Base-by-base conservation (phyloP, 2,329 filamentous ascomycete species). In the Ophiostoma sp. region DNA sequence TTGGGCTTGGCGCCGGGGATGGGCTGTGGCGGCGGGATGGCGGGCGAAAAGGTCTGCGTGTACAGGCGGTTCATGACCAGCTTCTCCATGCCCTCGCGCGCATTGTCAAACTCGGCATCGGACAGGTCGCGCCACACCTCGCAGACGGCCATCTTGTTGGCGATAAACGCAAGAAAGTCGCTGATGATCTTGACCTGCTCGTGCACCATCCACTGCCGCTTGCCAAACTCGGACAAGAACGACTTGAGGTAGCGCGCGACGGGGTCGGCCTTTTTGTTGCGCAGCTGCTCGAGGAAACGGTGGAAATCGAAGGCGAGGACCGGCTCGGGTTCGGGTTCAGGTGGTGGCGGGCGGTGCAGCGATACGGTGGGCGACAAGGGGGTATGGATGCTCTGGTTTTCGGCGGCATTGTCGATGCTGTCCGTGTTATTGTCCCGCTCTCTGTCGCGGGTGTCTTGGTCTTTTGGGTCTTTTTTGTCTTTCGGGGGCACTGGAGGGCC, bases 191-290 rank as follows among this genome's bases (percentile, higher is more conserved):
- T 99, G 78, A 98, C 95, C 79, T 99, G 95, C 80, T 99, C 95
- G 78, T 99, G 95, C 7, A 97, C 95, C 92, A 97, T 96, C 95
- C 95, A 99, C 79, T 98, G 95, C 75, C 94, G 92, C 82, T 98
- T 99, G 48, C 89, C 92, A 80, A 99, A 99, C 79, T 99, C 96
- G 67, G 88, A 89, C 39, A 99, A 82, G 76, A 99, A 99, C 0
- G 95, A 98, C 74, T 96, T 92, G 65, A 99, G 84, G 77, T 97
- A 99, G 73, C 94, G 91, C 5, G 96, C 96, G 1, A 99, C 94
- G 0, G 96, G 95, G 76, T 99, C 96, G n/a, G 95, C 96, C 71
- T 96, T 97, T 74, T 94, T 92, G 80, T 99, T 95, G 72, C 95
- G 90, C 41, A 99, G 83, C 79, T 99, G 95, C 78, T 98, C 95